A percentile compares a stretch with the other conserved stretches of the same genome.
These are phyloP conservation scores for Calonectria montana DNA, from an alignment of 2,329 filamentous ascomycete species.

Conservation along the genomic window DNA sequence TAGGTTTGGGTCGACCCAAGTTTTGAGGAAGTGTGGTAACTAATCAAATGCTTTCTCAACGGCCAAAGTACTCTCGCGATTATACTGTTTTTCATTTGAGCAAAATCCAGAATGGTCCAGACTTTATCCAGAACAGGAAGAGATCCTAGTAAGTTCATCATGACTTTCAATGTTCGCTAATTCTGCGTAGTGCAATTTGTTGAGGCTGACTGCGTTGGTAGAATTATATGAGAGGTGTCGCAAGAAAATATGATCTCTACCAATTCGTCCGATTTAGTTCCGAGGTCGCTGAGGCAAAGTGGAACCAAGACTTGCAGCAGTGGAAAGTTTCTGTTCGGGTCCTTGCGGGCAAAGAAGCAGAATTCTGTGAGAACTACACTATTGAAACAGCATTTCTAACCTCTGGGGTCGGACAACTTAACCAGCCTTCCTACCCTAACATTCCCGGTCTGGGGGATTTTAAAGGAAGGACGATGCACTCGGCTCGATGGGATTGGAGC, in stretches of 20 bases:
- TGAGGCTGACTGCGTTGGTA: background rate
- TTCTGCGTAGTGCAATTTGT: too few relatives aligned
- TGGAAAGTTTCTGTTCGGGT: slow-evolving; percentile 2
- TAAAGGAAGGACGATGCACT: slow-evolving; percentile 12
- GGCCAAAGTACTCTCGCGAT: background rate
- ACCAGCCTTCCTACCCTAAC: slow-evolving; percentile 1
- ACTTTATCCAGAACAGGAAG: slow-evolving; percentile 7
- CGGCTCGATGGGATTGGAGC: slow-evolving; percentile 21
- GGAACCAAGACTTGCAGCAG: background rate
- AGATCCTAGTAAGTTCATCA: background rate
- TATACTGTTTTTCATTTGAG: slow-evolving; percentile 13
- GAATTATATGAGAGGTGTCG: slow-evolving; percentile 1
- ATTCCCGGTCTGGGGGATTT: background rate
- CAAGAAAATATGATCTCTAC: slow-evolving; percentile 12
- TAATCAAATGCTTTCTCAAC: background rate
- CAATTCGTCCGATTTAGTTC: slow-evolving; percentile 8
- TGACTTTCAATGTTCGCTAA: too few relatives aligned
- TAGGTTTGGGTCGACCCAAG: background rate
- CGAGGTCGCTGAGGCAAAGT: background rate
- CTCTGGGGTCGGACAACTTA: slow-evolving; percentile 4
- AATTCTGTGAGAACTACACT: background rate
- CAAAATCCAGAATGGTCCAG: slow-evolving; percentile 12
- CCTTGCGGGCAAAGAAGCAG: slow-evolving; percentile 8
- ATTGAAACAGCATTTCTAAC: slow-evolving; percentile 1
- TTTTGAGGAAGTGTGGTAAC: background rate